phyloP scores from a whole-genome alignment of 2,329 filamentous ascomycete genomes.

The Paradendryphiella salina region DNA sequence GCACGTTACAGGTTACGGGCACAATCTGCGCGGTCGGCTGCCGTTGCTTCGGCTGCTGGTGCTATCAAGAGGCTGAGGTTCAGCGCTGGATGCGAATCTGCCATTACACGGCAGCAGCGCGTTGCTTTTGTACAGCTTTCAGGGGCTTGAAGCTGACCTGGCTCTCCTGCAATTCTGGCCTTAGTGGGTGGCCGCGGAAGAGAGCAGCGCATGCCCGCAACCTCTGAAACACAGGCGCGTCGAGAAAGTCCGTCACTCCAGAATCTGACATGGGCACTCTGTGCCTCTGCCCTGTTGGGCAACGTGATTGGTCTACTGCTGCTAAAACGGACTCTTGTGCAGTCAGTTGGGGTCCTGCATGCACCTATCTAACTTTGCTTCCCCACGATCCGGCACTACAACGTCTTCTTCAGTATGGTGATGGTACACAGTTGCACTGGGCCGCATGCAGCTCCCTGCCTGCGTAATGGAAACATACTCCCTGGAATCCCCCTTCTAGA shows the following conservation, averaged over 20 bases:
- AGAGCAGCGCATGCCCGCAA: slow-evolving; percentile 17
- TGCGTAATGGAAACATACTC: too few species aligned
- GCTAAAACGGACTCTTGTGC: slow-evolving; percentile 24
- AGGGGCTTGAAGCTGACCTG: slow-evolving; percentile 9
- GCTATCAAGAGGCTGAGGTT: background rate
- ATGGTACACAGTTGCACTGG: background rate
- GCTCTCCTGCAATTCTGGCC: slow-evolving; percentile 11
- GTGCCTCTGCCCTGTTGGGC: slow-evolving; percentile 6
- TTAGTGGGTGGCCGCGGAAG: slow-evolving; percentile 27
- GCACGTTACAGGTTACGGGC: slow-evolving; percentile 26
- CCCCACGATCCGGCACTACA: background rate
- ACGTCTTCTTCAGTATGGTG: background rate
- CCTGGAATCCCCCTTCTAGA: too few species aligned
- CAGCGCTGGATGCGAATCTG: background rate
- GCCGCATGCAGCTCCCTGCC: background rate
- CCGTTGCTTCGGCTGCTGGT: slow-evolving; percentile 1
- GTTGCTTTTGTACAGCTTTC: slow-evolving; percentile 22
- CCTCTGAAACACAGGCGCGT: slow-evolving; percentile 41
- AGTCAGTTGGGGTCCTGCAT: slow-evolving; percentile 20
- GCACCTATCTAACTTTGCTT: slow-evolving; percentile 6
- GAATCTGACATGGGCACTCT: slow-evolving; percentile 39
- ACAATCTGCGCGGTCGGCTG: slow-evolving; percentile 6
- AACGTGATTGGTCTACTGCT: slow-evolving; percentile 14
- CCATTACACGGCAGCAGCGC: slow-evolving; percentile 10
- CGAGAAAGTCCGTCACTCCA: slow-evolving; percentile 23